Evolutionary conservation across 345 rosid genomes (phyloP).

Genomic region (Hevea brasiliensis): DNA sequence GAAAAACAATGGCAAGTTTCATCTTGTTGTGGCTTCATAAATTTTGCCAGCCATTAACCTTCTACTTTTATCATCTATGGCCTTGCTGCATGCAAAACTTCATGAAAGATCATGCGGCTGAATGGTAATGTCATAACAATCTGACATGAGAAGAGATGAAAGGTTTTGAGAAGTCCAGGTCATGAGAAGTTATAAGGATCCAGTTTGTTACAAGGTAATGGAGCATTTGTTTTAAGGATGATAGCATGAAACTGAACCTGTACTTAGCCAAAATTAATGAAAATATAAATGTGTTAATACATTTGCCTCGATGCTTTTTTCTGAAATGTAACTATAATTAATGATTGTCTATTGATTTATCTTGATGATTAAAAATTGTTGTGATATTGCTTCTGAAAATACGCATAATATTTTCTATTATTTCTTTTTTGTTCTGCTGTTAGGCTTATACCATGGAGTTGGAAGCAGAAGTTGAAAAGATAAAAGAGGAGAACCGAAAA

Average conservation of each 20-base stretch:
- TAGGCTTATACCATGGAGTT: constrained; percentile 95
- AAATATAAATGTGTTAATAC: background rate
- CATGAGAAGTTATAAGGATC: constrained; percentile 41
- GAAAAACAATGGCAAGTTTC: constrained; percentile 14
- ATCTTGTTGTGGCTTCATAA: constrained; percentile 20
- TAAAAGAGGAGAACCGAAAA: constrained; percentile 78
- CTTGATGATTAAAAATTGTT: constrained; percentile 1
- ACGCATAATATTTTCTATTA: background rate
- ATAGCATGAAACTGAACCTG: constrained; percentile 19
- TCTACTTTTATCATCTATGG: constrained; percentile 34
- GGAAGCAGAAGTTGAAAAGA: constrained; percentile 87
- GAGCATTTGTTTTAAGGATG: constrained; percentile 24
- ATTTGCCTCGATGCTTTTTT: constrained; percentile 4
- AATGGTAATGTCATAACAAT: constrained; percentile 36
- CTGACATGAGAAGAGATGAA: constrained; percentile 38
- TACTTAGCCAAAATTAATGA: constrained; percentile 2
- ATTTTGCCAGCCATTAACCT: constrained; percentile 31
- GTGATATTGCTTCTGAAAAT: background rate
- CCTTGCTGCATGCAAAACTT: constrained; percentile 34
- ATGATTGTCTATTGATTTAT: background rate
- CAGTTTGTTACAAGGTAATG: constrained; percentile 35
- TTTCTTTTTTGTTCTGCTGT: constrained; percentile 22
- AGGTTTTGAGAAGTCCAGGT: constrained; percentile 39
- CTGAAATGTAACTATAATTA: background rate
- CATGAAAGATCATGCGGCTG: constrained; percentile 37